Evolutionary conservation across 2,329 filamentous ascomycete genomes (phyloP).

Genomic region (Pezicula neosporulosa): DNA sequence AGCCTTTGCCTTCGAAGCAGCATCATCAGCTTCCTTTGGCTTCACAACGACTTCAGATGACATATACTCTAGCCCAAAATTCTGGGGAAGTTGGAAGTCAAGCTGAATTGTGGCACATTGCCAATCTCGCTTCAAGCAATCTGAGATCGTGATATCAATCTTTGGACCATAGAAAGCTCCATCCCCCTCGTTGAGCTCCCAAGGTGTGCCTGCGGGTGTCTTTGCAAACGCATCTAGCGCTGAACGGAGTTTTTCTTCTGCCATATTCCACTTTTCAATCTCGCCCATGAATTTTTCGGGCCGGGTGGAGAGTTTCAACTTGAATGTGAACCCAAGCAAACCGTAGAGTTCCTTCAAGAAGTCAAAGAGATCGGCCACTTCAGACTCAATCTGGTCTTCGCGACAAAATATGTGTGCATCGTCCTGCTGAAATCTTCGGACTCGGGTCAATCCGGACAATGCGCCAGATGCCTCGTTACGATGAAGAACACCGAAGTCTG

Average conservation of each 20-base stretch:
- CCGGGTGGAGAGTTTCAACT: slow-evolving; percentile 89
- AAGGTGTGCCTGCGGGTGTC: slow-evolving; percentile 57
- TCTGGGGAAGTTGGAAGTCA: slow-evolving; percentile 80
- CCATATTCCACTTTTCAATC: slow-evolving; percentile 82
- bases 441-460: slow-evolving; percentile 83
- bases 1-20: slow-evolving; percentile 34
- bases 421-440: slow-evolving; percentile 92
- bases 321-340: slow-evolving; percentile 85
- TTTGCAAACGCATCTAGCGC: slow-evolving; percentile 75
- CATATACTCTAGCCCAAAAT: slow-evolving; percentile 86
- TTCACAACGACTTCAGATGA: slow-evolving; percentile 60
- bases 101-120: slow-evolving; percentile 94
- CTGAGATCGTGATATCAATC: slow-evolving; percentile 93
- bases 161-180: slow-evolving; percentile 98
- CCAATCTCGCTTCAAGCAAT: slow-evolving; percentile 79
- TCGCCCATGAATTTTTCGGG: slow-evolving; percentile 86
- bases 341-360: slow-evolving; percentile 80
- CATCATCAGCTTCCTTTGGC: slow-evolving; percentile 31
- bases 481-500: slow-evolving; percentile 94
- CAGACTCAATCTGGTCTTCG: slow-evolving; percentile 68
- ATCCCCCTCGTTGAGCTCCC: slow-evolving; percentile 91
- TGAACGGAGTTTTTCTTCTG: slow-evolving; percentile 75
- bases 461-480: slow-evolving; percentile 94
- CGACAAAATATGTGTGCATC: slow-evolving; percentile 96
- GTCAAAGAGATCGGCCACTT: slow-evolving; percentile 82